Conservation (phyloP, 495 filamentous ascomycete species). For the Thozetella sp. region DNA sequence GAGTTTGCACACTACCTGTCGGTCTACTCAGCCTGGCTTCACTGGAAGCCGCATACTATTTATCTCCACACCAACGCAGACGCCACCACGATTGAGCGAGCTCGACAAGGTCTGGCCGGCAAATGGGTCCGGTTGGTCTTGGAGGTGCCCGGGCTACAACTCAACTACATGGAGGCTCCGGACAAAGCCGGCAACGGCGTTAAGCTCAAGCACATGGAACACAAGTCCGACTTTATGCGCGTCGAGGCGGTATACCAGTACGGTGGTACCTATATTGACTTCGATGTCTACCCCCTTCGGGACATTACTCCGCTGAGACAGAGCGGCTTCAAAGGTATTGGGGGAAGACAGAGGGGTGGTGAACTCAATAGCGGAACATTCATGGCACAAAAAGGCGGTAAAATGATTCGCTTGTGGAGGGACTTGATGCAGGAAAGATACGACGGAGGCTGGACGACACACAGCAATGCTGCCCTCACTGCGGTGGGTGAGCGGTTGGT, state of each 20-base stretch:
- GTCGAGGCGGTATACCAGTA: constrained; percentile 5
- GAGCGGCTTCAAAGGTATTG: constrained; percentile 13
- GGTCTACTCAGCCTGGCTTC: constrained; percentile 10
- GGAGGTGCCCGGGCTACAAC: constrained; percentile 5
- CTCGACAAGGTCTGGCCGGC: constrained; percentile 43
- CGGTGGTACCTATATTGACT: constrained; percentile 22
- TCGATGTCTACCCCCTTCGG: constrained; percentile 16
- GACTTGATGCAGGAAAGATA: constrained; percentile 15
- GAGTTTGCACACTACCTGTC: constrained; percentile 21
- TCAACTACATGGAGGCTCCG: constrained; percentile 9
- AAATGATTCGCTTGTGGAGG: constrained; percentile 6
- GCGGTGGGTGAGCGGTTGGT: constrained; percentile 7
- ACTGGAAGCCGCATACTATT: constrained; percentile 11
- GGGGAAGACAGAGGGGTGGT: constrained; percentile 8
- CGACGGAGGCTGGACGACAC: constrained; percentile 16
- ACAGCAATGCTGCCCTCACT: constrained; percentile 16
- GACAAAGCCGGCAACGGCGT: constrained; percentile 13
- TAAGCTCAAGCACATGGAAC: constrained; percentile 12
- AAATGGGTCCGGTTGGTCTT: constrained; percentile 22
- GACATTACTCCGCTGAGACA: constrained; percentile 8
- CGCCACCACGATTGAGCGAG: constrained; percentile 27
- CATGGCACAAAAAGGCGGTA: constrained; percentile 1
- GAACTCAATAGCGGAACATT: constrained; percentile 21
- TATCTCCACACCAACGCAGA: constrained; percentile 48
- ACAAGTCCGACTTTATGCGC: constrained; percentile 20